These are phyloP conservation scores for Hippophae rhamnoides DNA, from an alignment of 306 rosid genomes.

Conservation along the genomic window DNA sequence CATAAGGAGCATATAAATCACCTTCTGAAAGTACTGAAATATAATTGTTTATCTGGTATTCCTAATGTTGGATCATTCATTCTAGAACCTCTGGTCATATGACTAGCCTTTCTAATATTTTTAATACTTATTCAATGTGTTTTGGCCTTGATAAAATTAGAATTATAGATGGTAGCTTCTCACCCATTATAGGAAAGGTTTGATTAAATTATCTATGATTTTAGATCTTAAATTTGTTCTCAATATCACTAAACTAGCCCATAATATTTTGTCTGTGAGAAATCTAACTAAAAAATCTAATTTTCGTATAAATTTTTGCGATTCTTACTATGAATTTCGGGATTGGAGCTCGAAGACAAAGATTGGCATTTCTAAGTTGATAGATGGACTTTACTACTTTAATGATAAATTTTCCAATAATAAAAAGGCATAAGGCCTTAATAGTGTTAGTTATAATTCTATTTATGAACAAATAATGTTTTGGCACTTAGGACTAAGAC, in stretches of 20 bases:
- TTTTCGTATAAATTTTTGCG: not conserved
- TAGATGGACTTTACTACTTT: not conserved
- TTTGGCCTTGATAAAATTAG: not conserved
- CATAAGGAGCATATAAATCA: not conserved
- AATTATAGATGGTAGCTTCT: not conserved
- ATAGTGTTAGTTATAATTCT: not conserved
- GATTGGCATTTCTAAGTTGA: not conserved
- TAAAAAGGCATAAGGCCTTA: not conserved
- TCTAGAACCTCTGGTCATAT: not conserved
- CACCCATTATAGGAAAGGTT: not conserved
- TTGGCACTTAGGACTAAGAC: not conserved
- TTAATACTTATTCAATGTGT: not conserved
- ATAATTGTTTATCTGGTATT: not conserved
- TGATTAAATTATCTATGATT: too few relatives aligned
- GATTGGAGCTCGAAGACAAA: not conserved
- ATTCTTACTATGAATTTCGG: not conserved
- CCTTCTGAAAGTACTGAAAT: not conserved
- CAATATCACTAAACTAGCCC: not conserved
- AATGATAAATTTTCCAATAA: not conserved
- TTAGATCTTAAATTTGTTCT: too few relatives aligned
- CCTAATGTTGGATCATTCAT: not conserved
- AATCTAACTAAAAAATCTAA: not conserved
- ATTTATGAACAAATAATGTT: not conserved
- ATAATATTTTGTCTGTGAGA: not conserved
- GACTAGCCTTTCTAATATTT: not conserved